Base-by-base conservation (phyloP, 2,329 filamentous ascomycete genomes). In the Cryphonectria naterciae region DNA sequence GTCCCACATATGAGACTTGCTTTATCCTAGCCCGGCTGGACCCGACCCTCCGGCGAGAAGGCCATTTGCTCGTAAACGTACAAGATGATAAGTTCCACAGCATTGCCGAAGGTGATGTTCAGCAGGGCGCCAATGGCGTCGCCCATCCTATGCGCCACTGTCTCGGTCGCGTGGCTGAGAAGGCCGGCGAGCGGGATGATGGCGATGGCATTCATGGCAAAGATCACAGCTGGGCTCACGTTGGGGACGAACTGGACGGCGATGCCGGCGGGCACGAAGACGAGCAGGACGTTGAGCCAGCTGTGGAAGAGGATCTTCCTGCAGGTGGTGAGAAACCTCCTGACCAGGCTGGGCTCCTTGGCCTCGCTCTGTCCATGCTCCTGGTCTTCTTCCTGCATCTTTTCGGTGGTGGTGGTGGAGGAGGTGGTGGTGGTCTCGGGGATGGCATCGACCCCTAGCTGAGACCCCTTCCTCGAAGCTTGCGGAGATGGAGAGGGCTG, bases 241-340 rank as follows among this genome's bases (percentile, higher is more conserved):
- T 64, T 62, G 58, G 78, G 58, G 10, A 77, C 70, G 19, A 81
- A 73, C 72, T 91, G 84, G 52, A 86, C 83, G 22, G 84, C 86
- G 61, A 93, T 88, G 72, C 91, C 91, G 63, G 91, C 82, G 1
- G 91, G 91, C n/a, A 93, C 90, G 75, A 93, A 93, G 52, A 93
- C 79, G 66, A 93, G 83, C 64, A 93, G 81, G 63, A 89, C 75
- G 75, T 93, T 93, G 52, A 67, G 52, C 88, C 91, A 94, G 83
- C 90, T 94, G 78, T 93, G 89, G 60, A 90, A 86, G 73, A 95
- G 76, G 77, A 89, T 89, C 78, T 83, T 86, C 85, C 84, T 86
- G 74, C 85, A 81, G 78, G 90, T 88, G 77, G 83, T 81, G 74
- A 83, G 81, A 67, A 82, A 81, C 73, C 81, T 78, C 71, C 74